phyloP scores from a whole-genome alignment of 106 monocot genomes.

The Dioscorea alata region DNA sequence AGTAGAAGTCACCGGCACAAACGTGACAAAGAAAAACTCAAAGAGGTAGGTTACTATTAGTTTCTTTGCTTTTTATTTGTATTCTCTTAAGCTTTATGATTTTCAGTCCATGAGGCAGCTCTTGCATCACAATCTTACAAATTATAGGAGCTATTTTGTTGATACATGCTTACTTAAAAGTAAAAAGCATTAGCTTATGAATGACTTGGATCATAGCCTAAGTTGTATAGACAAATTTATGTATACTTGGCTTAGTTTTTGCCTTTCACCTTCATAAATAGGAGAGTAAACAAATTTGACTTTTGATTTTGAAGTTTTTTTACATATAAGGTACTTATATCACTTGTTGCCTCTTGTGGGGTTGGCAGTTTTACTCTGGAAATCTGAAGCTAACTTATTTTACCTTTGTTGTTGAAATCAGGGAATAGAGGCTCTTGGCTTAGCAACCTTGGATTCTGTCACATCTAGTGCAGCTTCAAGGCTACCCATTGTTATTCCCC shows the following conservation, averaged over 20 bases:
- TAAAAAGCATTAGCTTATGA: too few relatives aligned
- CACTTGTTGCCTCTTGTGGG: slow-evolving; percentile 68
- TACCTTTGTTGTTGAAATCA: slow-evolving; percentile 8
- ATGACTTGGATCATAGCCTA: too few relatives aligned
- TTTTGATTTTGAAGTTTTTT: too few relatives aligned
- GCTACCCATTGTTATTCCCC: slow-evolving; percentile 40
- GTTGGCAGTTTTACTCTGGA: slow-evolving; percentile 57
- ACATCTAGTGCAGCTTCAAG: slow-evolving; percentile 56
- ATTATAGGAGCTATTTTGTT: too few relatives aligned
- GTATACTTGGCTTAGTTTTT: too few relatives aligned
- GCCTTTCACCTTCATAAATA: too few relatives aligned
- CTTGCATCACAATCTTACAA: too few relatives aligned
- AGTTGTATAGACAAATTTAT: too few relatives aligned
- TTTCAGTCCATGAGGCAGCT: too few relatives aligned
- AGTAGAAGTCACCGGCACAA: slow-evolving; percentile 32
- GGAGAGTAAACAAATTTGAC: too few relatives aligned
- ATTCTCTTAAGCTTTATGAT: too few relatives aligned
- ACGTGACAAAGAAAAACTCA: slow-evolving; percentile 33
- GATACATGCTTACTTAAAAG: too few relatives aligned
- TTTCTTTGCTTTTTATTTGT: background rate
- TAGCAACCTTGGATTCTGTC: slow-evolving; percentile 53
- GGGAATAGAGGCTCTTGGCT: slow-evolving; percentile 93
- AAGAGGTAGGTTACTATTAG: slow-evolving; percentile 42
- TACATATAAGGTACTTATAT: slow-evolving; percentile 52
- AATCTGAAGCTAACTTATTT: background rate